These are phyloP conservation scores for Paraphoma sp. DNA, from an alignment of 2,329 filamentous ascomycete species.

Conservation along the genomic window DNA sequence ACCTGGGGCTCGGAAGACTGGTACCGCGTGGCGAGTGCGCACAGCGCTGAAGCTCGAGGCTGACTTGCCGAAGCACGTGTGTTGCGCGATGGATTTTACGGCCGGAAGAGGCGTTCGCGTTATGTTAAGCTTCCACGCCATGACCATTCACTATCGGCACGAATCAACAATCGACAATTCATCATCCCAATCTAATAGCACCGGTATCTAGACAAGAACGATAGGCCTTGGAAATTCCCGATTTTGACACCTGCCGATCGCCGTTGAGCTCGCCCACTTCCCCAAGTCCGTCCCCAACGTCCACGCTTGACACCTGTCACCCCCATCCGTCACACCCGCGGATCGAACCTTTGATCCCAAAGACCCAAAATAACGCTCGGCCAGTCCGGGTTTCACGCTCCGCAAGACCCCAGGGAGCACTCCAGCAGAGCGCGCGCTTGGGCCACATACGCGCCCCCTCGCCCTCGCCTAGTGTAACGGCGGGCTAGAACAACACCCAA, in stretches of 20 bases:
- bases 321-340: no score
- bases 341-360: no score
- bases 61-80: not conserved
- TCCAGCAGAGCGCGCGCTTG: not conserved
- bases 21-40: not conserved
- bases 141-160: no score
- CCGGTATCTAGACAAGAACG: no score
- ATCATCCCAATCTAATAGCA: no score
- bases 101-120: no score
- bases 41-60: not conserved
- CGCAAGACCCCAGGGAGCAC: not conserved
- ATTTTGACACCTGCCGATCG: no score
- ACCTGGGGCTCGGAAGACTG: not conserved
- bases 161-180: no score
- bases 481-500: not conserved
- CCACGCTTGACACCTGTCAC: not conserved
- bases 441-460: not conserved
- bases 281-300: no score
- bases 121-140: no score
- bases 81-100: not conserved
- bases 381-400: not conserved
- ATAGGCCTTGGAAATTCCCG: no score
- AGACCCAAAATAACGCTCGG: not conserved
- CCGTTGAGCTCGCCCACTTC: no score
- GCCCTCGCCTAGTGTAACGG: not conserved